phyloP scores from a whole-genome alignment of 2,329 filamentous ascomycete species.

The Aspergillus niger region DNA sequence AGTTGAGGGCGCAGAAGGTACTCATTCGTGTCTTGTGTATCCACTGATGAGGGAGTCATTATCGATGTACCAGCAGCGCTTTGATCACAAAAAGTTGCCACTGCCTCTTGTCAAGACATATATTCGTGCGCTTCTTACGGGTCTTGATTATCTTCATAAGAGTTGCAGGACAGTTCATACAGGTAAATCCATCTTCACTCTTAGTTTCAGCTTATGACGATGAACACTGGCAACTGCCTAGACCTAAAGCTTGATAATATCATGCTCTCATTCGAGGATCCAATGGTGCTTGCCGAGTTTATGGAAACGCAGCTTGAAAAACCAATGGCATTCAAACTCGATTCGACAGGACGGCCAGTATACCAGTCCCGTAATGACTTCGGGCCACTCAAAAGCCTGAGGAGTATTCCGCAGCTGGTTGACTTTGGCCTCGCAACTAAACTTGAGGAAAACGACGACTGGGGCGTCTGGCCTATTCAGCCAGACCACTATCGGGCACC shows the following conservation, averaged over 20 bases:
- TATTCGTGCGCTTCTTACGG: constrained; percentile 41
- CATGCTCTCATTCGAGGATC: constrained; percentile 39
- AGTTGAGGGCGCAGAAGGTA: constrained; percentile 32
- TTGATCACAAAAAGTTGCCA: constrained; percentile 33
- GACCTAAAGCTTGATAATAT: constrained; percentile 52
- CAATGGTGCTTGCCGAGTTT: constrained; percentile 36
- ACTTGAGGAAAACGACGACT: constrained; percentile 46
- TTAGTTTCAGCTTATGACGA: constrained; percentile 17
- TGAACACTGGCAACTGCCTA: constrained; percentile 19
- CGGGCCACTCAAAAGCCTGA: constrained; percentile 30
- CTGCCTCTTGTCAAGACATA: constrained; percentile 39
- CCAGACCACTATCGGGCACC: constrained; percentile 44
- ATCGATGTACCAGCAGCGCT: constrained; percentile 38
- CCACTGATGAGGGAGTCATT: constrained; percentile 43
- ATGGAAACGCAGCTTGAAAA: constrained; percentile 33
- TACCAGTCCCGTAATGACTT: constrained; percentile 39
- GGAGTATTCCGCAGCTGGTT: constrained; percentile 35
- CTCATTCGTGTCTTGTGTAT: constrained; percentile 43
- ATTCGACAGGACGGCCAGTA: constrained; percentile 35
- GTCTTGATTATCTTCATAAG: constrained; percentile 48
- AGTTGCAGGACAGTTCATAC: constrained; percentile 47
- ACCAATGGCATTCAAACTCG: constrained; percentile 38
- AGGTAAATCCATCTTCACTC: constrained; percentile 29
- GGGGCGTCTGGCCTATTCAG: constrained; percentile 47
- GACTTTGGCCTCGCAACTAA: constrained; percentile 42